These are phyloP conservation scores for Hysterangium stoloniferum DNA, from an alignment of 768 basidiomycete genomes.

Conservation along the genomic window DNA sequence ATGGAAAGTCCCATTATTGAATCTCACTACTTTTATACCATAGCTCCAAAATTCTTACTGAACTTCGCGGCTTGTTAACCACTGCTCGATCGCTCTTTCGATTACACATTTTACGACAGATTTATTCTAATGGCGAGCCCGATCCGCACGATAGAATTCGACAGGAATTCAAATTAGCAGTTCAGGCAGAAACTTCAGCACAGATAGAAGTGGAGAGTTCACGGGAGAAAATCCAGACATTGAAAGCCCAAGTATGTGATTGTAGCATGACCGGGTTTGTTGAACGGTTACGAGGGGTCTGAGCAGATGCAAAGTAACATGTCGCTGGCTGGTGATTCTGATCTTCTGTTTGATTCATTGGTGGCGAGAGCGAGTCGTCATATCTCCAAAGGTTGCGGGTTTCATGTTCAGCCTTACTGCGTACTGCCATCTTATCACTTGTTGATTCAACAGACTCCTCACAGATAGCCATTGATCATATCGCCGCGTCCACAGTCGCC, in stretches of 20 bases:
- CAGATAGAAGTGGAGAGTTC: neutral
- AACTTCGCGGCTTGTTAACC: neutral
- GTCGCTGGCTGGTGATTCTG: neutral
- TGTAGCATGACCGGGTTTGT: neutral
- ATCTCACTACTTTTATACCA: neutral
- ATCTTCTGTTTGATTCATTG: constrained; percentile 8
- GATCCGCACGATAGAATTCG: neutral
- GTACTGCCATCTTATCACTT: neutral
- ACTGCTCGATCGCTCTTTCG: neutral
- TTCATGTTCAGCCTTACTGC: neutral
- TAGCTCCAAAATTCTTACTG: constrained; percentile 5
- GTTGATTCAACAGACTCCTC: neutral
- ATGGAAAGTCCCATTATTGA: neutral
- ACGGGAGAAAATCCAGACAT: neutral
- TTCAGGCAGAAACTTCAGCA: neutral
- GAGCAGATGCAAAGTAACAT: neutral
- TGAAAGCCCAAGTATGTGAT: neutral
- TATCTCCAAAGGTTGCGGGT: too few species aligned
- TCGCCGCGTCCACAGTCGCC: neutral
- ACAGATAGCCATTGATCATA: neutral
- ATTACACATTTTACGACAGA: neutral
- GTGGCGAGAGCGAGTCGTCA: too few species aligned
- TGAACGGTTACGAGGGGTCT: neutral
- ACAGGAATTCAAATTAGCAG: constrained; percentile 1
- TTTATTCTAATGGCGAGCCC: too few species aligned